Evolutionary conservation across 2,329 filamentous ascomycete species (phyloP).

Genomic region (Diaporthe caulivora): DNA sequence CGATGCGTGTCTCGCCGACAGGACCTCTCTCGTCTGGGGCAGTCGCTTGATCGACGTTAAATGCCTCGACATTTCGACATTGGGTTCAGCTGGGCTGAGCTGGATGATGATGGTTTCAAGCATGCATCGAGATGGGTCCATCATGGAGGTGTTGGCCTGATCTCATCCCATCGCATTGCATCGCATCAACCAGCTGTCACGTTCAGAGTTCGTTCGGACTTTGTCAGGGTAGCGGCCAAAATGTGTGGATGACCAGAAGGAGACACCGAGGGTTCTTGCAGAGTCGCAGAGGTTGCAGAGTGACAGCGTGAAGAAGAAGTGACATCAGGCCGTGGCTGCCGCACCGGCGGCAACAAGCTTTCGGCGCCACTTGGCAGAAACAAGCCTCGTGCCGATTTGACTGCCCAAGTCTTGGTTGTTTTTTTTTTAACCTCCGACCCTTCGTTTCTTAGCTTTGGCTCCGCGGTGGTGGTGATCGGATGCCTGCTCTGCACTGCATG

Average conservation of each 20-base stretch:
- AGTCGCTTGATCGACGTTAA: too few relatives aligned
- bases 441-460: too few relatives aligned
- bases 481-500: too few relatives aligned
- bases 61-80: background rate
- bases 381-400: slow-evolving; percentile 15
- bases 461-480: too few relatives aligned
- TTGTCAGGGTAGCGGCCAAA: background rate
- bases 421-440: slow-evolving; percentile 5
- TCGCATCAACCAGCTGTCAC: too few relatives aligned
- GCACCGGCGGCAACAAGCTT: slow-evolving; percentile 23
- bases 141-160: background rate
- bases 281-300: too few relatives aligned
- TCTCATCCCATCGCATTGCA: background rate
- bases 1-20: slow-evolving; percentile 12
- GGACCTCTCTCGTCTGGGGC: background rate
- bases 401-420: background rate
- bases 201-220: background rate
- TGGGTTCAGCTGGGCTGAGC: background rate
- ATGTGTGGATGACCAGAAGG: slow-evolving; percentile 3
- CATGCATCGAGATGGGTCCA: background rate
- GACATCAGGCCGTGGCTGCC: slow-evolving; percentile 22
- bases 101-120: background rate
- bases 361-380: slow-evolving; percentile 21
- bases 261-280: slow-evolving; percentile 2
- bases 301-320: background rate